Base-by-base conservation (phyloP, 441 rosid genomes). In the Eutrema salsugineum region DNA sequence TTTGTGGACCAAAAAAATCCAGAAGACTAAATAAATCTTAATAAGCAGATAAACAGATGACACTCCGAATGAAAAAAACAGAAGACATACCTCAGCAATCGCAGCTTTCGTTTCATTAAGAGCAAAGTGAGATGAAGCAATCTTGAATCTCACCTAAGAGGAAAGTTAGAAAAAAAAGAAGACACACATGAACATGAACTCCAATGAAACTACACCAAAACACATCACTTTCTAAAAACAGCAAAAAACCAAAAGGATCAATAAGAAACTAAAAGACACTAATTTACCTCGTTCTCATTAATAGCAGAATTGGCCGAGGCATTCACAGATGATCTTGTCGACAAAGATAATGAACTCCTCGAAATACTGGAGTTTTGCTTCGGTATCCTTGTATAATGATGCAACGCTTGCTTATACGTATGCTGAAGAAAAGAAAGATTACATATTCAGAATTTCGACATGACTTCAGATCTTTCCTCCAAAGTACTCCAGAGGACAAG, bases 71-170 rank as follows among this genome's bases (percentile, higher is more conserved):
- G 61, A 7, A 68, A 65, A 56, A 44, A 59, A 42, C 11, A 11
- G 19, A 55, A 68, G 56, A 24, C 66, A 51, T 76, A 92, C 99
- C 98, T 94, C 99, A 49, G 82, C 84, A 70, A 90, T 82, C 4
- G 99, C 98, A 0, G 91, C 84, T 88, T 87, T 89, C 44, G 80
- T 83, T 70, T 92, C 99, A 72, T 71, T 82, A 30, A 94, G 79
- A 35, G 91, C 82, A 80, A 83, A 83, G 75, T 85, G 89, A 72
- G 94, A 92, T n/a, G 96, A 89, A 3, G 99, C 99, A 77, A 94
- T 85, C 84, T 92, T 94, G 84, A 90, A 90, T 76, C 84, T 90
- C 82, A 94, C 96, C 99, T 93, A 53, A 14, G 77, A 27, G 30
- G 9, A 55, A 57, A 40, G 27, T n/a, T 53, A 63, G 59, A 27